Percentiles rank a stretch among this genome's conserved stretches.
These are phyloP conservation scores for Proliferodiscus dingleyae DNA, from an alignment of 2,329 filamentous ascomycete genomes.

Conservation along the genomic window DNA sequence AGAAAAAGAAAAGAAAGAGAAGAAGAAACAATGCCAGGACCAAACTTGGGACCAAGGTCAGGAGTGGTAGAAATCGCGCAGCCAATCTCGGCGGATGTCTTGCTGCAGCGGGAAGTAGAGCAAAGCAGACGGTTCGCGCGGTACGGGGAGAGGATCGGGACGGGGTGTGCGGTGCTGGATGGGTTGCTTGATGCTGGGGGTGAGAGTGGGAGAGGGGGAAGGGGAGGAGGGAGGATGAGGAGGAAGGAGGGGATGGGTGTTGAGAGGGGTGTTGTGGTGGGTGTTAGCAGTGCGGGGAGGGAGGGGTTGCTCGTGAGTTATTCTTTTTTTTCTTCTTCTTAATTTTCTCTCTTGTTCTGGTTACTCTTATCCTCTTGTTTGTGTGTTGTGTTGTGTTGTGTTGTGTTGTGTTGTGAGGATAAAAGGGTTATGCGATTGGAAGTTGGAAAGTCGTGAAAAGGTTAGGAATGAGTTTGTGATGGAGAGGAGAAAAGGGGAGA, in stretches of 20 bases:
- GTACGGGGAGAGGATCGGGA: conserved; percentile 16
- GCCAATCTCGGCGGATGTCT: conserved; percentile 22
- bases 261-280: conserved; percentile 25
- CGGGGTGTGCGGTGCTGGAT: conserved; percentile 26
- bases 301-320: conserved; percentile 27
- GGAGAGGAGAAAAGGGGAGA: too few relatives aligned
- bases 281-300: conserved; percentile 24
- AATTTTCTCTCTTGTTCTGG: neutral
- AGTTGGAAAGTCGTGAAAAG: too few relatives aligned
- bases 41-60: too few relatives aligned
- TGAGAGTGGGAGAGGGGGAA: conserved; percentile 14
- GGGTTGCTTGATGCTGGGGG: conserved; percentile 23
- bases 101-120: conserved; percentile 22
- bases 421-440: too few relatives aligned
- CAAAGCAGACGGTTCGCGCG: conserved; percentile 16
- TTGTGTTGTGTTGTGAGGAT: too few relatives aligned
- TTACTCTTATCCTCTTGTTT: too few relatives aligned
- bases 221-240: conserved; percentile 10
- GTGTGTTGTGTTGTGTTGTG: too few relatives aligned
- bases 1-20: too few relatives aligned
- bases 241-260: too few relatives aligned
- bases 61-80: too few relatives aligned
- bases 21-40: too few relatives aligned
- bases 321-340: neutral
- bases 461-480: too few relatives aligned